A percentile compares a stretch with the other conserved stretches of the same genome.
Conservation (phyloP, 805 yeast species). For the Wickerhamomyces bisporus region DNA sequence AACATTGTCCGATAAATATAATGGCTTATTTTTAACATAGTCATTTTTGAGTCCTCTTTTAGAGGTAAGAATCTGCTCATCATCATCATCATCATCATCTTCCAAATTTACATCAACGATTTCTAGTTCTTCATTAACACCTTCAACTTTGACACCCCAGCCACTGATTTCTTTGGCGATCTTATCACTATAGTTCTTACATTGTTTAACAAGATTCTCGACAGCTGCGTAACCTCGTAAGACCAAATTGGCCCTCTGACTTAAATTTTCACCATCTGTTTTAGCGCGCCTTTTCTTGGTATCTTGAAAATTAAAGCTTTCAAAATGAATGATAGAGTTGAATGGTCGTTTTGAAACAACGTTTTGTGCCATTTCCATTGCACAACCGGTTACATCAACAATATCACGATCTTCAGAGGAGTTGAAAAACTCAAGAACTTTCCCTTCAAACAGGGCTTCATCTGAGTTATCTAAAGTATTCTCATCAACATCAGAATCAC, state of each 20-base stretch:
- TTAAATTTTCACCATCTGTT: conserved; percentile 66
- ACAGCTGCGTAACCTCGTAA: conserved; percentile 90
- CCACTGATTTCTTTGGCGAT: conserved; percentile 67
- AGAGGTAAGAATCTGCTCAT: no score
- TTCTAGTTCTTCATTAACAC: conserved; percentile 59
- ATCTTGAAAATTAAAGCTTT: conserved; percentile 47
- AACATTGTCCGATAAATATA: conserved; percentile 53
- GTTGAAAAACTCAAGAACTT: conserved; percentile 73
- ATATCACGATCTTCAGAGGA: conserved; percentile 70
- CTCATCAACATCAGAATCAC: conserved; percentile 43
- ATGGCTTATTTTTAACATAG: conserved; percentile 71
- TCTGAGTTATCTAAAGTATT: conserved; percentile 25
- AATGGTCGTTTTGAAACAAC: conserved; percentile 73
- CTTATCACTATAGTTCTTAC: conserved; percentile 69
- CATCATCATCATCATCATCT: conserved; percentile 28
- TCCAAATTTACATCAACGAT: conserved; percentile 45
- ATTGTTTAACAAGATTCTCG: conserved; percentile 80
- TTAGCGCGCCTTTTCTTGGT: conserved; percentile 36
- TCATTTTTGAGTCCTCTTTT: conserved; percentile 19
- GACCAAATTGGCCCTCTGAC: conserved; percentile 64
- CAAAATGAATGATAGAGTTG: conserved; percentile 49
- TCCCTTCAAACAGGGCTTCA: conserved; percentile 46
- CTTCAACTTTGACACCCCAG: conserved; percentile 86
- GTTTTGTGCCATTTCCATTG: conserved; percentile 57
- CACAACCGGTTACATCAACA: conserved; percentile 71